phyloP scores from a whole-genome alignment of 1,284 basidiomycete genomes.

The Trametes pubescens region DNA sequence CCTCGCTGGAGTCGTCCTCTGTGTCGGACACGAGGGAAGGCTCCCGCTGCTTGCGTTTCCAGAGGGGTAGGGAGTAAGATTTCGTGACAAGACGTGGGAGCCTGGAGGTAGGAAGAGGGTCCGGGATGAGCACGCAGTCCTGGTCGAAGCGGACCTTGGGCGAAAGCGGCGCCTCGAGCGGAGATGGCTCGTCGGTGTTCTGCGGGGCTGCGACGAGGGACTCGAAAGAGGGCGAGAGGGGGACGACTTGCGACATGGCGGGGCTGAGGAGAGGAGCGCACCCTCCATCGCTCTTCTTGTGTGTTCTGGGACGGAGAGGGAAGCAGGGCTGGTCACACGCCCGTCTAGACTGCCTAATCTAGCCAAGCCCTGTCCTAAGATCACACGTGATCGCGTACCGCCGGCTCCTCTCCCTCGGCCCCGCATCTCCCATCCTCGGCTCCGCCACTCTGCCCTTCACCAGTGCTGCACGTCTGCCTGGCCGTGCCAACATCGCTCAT shows the following conservation, averaged over 20 bases:
- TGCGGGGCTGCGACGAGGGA: constrained; percentile 24
- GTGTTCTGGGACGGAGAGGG: background rate
- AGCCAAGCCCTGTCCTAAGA: background rate
- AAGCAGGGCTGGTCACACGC: constrained; percentile 11
- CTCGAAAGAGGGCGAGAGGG: constrained; percentile 26
- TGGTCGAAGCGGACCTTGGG: constrained; percentile 64
- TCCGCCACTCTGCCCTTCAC: too few relatives aligned
- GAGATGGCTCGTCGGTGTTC: background rate
- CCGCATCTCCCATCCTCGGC: background rate
- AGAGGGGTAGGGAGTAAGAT: constrained; percentile 68
- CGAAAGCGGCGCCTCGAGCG: constrained; percentile 15
- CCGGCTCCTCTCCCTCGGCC: constrained; percentile 21
- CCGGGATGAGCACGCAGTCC: constrained; percentile 73
- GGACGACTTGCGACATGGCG: constrained; percentile 25
- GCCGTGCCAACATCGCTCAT: background rate
- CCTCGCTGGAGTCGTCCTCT: constrained; percentile 48
- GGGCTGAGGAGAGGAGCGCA: constrained; percentile 9
- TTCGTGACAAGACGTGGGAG: constrained; percentile 61
- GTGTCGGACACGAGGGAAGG: constrained; percentile 41
- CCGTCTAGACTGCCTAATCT: constrained; percentile 11
- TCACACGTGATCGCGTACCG: constrained; percentile 33
- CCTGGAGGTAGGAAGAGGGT: constrained; percentile 49
- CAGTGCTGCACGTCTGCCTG: too few relatives aligned
- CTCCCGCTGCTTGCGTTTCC: constrained; percentile 50
- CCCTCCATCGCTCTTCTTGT: background rate